Evolutionary conservation across 768 basidiomycete genomes (phyloP).

Genomic region (Lactarius deliciosus): DNA sequence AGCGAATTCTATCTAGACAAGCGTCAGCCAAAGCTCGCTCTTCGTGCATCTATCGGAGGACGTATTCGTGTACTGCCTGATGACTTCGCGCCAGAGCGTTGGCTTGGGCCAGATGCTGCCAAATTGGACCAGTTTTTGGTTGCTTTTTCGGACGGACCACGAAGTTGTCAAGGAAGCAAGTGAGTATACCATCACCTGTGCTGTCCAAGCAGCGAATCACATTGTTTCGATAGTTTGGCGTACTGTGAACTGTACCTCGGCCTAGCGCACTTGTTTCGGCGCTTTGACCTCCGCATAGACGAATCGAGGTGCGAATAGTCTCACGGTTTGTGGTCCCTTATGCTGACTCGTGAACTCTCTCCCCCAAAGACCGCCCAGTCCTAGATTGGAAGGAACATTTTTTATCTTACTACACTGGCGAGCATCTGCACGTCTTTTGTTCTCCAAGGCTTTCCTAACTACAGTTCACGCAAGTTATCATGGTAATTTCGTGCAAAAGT

Average conservation of each 20-base stretch:
- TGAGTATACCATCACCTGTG: background rate
- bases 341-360: background rate
- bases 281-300: conserved; percentile 11
- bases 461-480: too few species aligned
- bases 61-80: conserved; percentile 3
- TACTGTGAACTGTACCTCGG: conserved; percentile 13
- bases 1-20: background rate
- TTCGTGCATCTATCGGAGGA: conserved; percentile 10
- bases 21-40: conserved; percentile 4
- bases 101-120: background rate
- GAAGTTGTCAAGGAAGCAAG: conserved; percentile 3
- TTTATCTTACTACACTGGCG: conserved; percentile 13
- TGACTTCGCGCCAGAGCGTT: background rate
- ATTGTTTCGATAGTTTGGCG: conserved; percentile 2
- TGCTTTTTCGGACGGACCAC: background rate
- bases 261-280: conserved; percentile 15
- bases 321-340: background rate
- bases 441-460: conserved; percentile 4
- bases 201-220: background rate
- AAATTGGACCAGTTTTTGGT: conserved; percentile 7
- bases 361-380: background rate
- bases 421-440: conserved; percentile 10
- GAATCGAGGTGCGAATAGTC: conserved; percentile 2
- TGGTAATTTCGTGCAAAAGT: background rate
- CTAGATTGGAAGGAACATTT: conserved; percentile 9